Evolutionary conservation across 2,329 filamentous ascomycete species (phyloP).

Genomic region (Chaetomiaceae sp.): DNA sequence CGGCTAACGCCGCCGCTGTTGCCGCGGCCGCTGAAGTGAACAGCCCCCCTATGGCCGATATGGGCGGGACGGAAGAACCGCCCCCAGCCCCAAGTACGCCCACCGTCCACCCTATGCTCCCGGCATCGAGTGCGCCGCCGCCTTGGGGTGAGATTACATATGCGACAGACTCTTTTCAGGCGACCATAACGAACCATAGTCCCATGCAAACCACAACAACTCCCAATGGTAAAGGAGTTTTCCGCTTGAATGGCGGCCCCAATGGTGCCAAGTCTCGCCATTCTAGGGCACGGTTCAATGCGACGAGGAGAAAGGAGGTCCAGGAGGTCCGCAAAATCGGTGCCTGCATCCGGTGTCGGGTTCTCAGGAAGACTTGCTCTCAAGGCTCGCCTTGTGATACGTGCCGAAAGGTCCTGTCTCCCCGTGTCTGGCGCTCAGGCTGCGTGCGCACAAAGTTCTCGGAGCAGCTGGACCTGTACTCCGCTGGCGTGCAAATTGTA

Average conservation of each 20-base stretch:
- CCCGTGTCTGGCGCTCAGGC: constrained; percentile 61
- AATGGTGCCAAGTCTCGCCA: constrained; percentile 48
- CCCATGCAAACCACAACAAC: constrained; percentile 22
- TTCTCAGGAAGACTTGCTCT: constrained; percentile 63
- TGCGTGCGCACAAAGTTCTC: constrained; percentile 60
- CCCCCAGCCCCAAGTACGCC: constrained; percentile 4
- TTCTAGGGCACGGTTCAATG: constrained; percentile 54
- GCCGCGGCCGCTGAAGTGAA: constrained; percentile 16
- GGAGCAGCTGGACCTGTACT: constrained; percentile 59
- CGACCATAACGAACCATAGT: constrained; percentile 26
- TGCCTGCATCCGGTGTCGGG: constrained; percentile 62
- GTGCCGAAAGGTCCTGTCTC: constrained; percentile 59
- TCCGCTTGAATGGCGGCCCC: constrained; percentile 49
- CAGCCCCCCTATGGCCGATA: constrained; percentile 20
- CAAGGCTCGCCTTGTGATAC: constrained; percentile 59
- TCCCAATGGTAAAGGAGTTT: constrained; percentile 43
- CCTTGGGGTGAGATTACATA: constrained; percentile 55
- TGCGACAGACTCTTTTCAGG: constrained; percentile 34
- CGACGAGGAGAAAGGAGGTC: constrained; percentile 58
- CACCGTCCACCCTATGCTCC: constrained; percentile 1
- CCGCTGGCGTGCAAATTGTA: constrained; percentile 59
- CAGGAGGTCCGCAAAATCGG: constrained; percentile 62
- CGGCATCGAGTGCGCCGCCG: constrained; percentile 30
- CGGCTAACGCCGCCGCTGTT: constrained; percentile 19
- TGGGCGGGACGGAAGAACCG: constrained; percentile 16